Evolutionary conservation across 768 basidiomycete species (phyloP).

Genomic region (Boletus fagicola): DNA sequence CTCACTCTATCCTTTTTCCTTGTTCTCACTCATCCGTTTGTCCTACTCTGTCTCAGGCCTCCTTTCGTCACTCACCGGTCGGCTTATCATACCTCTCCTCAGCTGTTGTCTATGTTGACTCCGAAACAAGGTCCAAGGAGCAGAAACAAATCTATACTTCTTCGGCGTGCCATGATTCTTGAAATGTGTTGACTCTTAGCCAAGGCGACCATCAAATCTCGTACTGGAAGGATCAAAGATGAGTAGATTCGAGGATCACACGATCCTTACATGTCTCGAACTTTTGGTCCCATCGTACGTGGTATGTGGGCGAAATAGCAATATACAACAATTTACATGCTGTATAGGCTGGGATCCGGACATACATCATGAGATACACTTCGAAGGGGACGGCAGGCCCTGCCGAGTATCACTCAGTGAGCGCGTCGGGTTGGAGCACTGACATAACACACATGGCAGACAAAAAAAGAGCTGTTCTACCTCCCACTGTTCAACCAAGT

Average conservation of each 20-base stretch:
- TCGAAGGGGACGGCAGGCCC: too few relatives aligned
- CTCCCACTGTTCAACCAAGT: too few relatives aligned
- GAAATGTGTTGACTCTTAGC: background rate
- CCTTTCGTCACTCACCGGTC: background rate
- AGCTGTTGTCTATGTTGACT: too few relatives aligned
- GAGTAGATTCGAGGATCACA: background rate
- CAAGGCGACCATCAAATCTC: conserved; percentile 25
- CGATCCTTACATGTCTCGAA: background rate
- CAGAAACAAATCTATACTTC: conserved; percentile 6
- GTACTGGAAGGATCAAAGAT: conserved; percentile 6
- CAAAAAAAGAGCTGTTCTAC: too few relatives aligned
- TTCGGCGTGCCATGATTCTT: background rate
- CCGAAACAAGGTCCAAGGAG: background rate
- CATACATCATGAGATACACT: too few relatives aligned
- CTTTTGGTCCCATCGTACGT: conserved; percentile 12
- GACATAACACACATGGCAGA: too few relatives aligned
- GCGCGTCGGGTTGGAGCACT: too few relatives aligned
- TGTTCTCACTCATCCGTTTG: background rate
- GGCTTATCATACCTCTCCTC: background rate
- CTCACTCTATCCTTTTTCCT: background rate
- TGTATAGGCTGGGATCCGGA: too few relatives aligned
- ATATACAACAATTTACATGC: too few relatives aligned
- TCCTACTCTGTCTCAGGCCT: too few relatives aligned
- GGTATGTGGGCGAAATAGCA: too few relatives aligned
- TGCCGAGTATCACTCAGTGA: too few relatives aligned